A percentile compares a stretch with the other conserved stretches of the same genome.
Evolutionary conservation across 176 grass and related monocot species (phyloP).

Genomic region (Zoysia pacifica): DNA sequence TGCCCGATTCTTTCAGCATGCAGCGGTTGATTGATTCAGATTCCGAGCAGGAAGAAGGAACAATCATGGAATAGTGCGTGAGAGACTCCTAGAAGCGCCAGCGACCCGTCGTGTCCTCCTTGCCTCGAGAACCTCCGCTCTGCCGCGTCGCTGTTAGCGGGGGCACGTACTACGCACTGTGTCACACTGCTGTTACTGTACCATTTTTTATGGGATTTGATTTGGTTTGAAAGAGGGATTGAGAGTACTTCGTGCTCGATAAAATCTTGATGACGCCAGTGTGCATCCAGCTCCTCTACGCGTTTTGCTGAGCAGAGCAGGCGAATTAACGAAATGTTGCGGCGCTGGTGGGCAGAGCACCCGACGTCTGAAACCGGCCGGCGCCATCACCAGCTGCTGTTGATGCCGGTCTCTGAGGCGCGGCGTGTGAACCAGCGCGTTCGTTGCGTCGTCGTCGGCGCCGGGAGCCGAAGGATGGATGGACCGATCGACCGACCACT

Average conservation of each 20-base stretch:
- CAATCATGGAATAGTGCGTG: slow-evolving; percentile 36
- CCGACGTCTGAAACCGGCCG: slow-evolving; percentile 25
- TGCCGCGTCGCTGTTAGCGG: neutral
- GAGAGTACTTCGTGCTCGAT: neutral
- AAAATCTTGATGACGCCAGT: neutral
- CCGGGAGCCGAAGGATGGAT: neutral
- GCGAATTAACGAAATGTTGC: slow-evolving; percentile 1
- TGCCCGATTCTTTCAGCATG: neutral
- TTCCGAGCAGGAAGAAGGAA: slow-evolving; percentile 16
- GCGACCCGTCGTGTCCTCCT: neutral
- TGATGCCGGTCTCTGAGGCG: too few relatives aligned
- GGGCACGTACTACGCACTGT: neutral
- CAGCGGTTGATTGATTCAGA: neutral
- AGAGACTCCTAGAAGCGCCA: neutral
- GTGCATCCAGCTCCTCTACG: neutral
- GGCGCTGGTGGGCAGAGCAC: neutral
- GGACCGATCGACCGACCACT: slow-evolving; percentile 8
- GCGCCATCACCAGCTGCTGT: neutral
- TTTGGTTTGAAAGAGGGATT: neutral
- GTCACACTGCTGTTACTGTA: neutral
- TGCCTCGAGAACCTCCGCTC: neutral
- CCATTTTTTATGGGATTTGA: too few relatives aligned
- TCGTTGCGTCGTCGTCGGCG: neutral
- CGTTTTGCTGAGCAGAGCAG: neutral
- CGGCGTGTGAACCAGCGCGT: neutral